phyloP scores from a whole-genome alignment of 345 rosid species.

The Cardiospermum halicacabum region DNA sequence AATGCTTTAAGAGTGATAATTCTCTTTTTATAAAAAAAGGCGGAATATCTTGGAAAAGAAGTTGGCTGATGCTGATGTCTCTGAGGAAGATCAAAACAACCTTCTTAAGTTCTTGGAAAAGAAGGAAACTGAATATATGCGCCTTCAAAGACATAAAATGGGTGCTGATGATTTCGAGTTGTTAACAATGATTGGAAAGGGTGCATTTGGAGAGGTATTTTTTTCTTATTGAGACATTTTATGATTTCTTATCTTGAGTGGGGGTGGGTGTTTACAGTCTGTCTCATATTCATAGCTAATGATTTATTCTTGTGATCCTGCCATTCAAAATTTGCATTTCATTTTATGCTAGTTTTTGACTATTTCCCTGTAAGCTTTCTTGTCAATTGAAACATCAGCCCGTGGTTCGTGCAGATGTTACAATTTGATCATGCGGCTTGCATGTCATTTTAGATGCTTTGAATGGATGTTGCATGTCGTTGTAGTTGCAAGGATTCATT shows the following conservation, averaged over 20 bases:
- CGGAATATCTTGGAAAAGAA: constrained; percentile 73
- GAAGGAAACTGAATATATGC: constrained; percentile 97
- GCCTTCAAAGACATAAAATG: constrained; percentile 93
- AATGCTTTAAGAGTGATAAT: background rate
- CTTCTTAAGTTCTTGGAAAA: constrained; percentile 84
- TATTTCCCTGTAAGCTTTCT: background rate
- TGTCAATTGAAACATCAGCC: background rate
- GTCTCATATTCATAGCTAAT: background rate
- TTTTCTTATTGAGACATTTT: background rate
- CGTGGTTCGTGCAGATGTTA: background rate
- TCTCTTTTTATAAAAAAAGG: constrained; percentile 25
- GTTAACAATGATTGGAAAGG: constrained; percentile 79
- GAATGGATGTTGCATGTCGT: background rate
- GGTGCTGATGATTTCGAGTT: constrained; percentile 91
- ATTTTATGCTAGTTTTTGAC: background rate
- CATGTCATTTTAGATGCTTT: background rate
- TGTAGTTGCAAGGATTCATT: background rate
- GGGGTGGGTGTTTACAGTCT: background rate
- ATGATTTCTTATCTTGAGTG: background rate
- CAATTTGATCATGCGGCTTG: background rate
- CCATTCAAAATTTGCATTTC: background rate
- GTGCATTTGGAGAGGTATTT: constrained; percentile 83
- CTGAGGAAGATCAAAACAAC: constrained; percentile 93
- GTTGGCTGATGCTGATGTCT: constrained; percentile 92
- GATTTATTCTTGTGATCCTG: background rate